Evolutionary conservation across 345 rosid genomes (phyloP), one percentile per base, ranked within the genome.

Genomic region (Brassica incana): DNA sequence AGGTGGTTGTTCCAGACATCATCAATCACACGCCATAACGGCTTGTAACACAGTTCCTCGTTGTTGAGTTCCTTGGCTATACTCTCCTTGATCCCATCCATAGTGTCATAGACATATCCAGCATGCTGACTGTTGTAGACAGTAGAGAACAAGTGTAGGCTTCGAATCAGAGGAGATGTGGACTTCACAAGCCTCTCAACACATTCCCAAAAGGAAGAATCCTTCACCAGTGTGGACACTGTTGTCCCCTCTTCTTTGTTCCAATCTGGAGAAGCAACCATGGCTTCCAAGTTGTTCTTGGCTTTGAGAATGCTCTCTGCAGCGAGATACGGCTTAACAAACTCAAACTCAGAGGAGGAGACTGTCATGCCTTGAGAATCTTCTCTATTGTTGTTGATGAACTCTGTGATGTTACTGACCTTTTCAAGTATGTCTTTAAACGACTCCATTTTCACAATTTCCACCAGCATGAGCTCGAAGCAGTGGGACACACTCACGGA

Each of bases 81-180:
- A 4, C 69, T 80, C 84, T 88, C 90, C 77, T 92, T 92, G 69
- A 79, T 84, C 72, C 73, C 87, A 80, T 89, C 91, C 84, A 90
- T 82, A 40, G 85, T 84, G 66, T 92, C 92, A 30, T 92, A 92
- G 63, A 92, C 80, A 77, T 72, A 83, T n/a, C 93, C 95, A 23
- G 76, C 77, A 50, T 82, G 87, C 10, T 86, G 87, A 45, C 81
- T 73, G 56, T 86, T 79, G 54, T 35, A 35, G 32, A 32, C 72
- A 52, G 65, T 76, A 35, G 65, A 62, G 35, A 92, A 73, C 80
- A 83, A 76, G 69, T 65, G 14, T 23, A 86, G 67, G 61, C 84
- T 78, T 14, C 59, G 83, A 23, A 90, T 69, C 16, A 90, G 79
- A 10, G 93, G 90, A 60, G 80, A 73, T 7, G 90, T 67, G 52